Conservation (phyloP, 164 flowering plant species). For the Macadamia integrifolia region DNA sequence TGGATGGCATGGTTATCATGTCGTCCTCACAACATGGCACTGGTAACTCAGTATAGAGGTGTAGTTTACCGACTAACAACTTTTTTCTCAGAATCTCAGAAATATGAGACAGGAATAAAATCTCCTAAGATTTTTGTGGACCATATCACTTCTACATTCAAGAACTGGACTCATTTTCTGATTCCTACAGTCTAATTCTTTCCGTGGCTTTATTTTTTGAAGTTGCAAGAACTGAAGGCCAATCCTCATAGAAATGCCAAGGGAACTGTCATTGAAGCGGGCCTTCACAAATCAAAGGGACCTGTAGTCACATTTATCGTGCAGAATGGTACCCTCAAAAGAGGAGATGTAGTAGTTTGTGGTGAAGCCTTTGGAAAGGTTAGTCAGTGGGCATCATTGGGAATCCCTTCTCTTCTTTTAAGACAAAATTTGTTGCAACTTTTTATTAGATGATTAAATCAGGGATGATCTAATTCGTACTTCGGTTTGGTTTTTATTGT, state of each 20-base stretch:
- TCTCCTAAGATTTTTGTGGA: neutral
- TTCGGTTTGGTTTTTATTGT: neutral
- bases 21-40: too few species aligned
- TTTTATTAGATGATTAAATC: neutral
- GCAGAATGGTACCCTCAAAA: constrained; percentile 89
- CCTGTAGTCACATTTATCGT: constrained; percentile 85
- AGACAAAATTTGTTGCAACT: neutral
- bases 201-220: constrained; percentile 6
- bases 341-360: constrained; percentile 76
- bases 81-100: too few species aligned
- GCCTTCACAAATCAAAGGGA: constrained; percentile 86
- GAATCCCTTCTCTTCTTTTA: neutral
- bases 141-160: neutral
- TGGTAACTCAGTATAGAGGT: too few species aligned
- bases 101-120: too few species aligned
- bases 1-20: too few species aligned
- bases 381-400: constrained; percentile 11
- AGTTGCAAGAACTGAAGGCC: constrained; percentile 94
- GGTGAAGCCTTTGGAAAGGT: constrained; percentile 98
- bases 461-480: neutral
- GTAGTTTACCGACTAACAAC: too few species aligned
- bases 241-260: constrained; percentile 89
- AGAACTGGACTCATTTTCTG: neutral
- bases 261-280: constrained; percentile 96
- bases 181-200: neutral